Evolutionary conservation across 192 early-diverging fungal species (phyloP), one percentile per base, ranked within the genome.

Genomic region (Backusella macrospora): DNA sequence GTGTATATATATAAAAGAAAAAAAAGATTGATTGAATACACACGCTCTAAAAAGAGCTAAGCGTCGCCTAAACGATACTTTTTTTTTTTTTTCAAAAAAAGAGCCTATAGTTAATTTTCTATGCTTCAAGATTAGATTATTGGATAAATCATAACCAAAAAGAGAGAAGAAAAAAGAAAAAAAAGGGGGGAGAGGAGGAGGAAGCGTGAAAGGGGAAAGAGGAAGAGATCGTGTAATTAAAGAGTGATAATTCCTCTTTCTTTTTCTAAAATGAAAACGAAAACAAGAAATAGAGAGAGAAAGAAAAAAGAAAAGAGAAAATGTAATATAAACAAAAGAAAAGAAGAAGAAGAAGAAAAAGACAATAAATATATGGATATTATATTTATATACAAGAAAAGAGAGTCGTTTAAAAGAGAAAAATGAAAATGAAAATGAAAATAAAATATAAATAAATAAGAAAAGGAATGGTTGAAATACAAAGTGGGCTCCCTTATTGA

Each of bases 191-290:
- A 39, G 18, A 67, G 67, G 48, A 38, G 52, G 55, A n/a, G n/a
- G n/a, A n/a, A n/a, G n/a, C n/a, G n/a, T n/a, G n/a, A n/a, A n/a
- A n/a, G n/a, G n/a, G n/a, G n/a, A n/a, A n/a, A n/a, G n/a, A n/a
- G n/a, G n/a, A n/a, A n/a, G n/a, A n/a, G n/a, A n/a, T 55, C 55
- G 47, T 26, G 59, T 40, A 62, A 74, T 59, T 21, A 62, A 74
- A 68, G 37, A 37, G 29, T 48, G 63, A 39, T 18, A 65, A 38
- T 10, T 64, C 7, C n/a, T 65, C n/a, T 40, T 37, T n/a, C 9
- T 40, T 42, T 40, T 64, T 64, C 26, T 47, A 44, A 45, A 26
- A 18, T 26, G 10, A 46, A 46, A 29, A 29, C 7, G 21, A 68
- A 44, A 46, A 7, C 2, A 16, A 64, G 7, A 39, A 14, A 65